Evolutionary conservation across 345 rosid genomes (phyloP).

Genomic region (Geranium rotundifolium): DNA sequence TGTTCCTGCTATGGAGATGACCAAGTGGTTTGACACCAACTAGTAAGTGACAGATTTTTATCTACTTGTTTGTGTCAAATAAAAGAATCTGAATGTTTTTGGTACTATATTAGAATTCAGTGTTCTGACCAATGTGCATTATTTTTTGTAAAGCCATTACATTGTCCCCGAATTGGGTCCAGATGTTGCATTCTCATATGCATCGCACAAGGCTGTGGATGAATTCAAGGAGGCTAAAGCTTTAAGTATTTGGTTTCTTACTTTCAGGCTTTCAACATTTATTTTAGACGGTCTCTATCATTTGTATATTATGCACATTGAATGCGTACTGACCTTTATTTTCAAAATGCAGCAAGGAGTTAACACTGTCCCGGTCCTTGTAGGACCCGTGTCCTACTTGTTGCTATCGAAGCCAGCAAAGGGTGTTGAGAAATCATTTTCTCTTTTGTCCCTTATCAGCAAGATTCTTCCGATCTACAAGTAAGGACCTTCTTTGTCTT

Average conservation of each 20-base stretch:
- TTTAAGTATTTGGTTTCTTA: slow-evolving; percentile 25
- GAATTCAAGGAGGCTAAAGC: slow-evolving; percentile 97
- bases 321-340: slow-evolving; percentile 7
- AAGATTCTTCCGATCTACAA: slow-evolving; percentile 85
- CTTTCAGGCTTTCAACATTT: too few relatives aligned
- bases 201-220: slow-evolving; percentile 88
- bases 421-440: slow-evolving; percentile 77
- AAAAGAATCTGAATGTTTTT: too few relatives aligned
- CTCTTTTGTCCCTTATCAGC: slow-evolving; percentile 78
- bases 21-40: slow-evolving; percentile 99
- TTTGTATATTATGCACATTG: background rate
- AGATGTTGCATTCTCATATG: slow-evolving; percentile 75
- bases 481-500: slow-evolving; percentile 23
- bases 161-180: slow-evolving; percentile 98
- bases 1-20: slow-evolving; percentile 99
- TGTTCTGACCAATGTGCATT: background rate
- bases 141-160: slow-evolving; percentile 51
- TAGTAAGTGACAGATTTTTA: slow-evolving; percentile 51
- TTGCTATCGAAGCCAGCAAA: slow-evolving; percentile 85
- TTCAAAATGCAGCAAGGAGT: slow-evolving; percentile 64
- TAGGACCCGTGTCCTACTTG: slow-evolving; percentile 95
- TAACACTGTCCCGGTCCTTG: slow-evolving; percentile 75
- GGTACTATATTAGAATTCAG: too few relatives aligned
- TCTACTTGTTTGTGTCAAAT: too few relatives aligned
- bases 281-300: too few relatives aligned